A percentile compares a stretch with the other conserved stretches of the same genome.
Conservation (phyloP, 2,329 filamentous ascomycete species). For the Penicillium sp. region DNA sequence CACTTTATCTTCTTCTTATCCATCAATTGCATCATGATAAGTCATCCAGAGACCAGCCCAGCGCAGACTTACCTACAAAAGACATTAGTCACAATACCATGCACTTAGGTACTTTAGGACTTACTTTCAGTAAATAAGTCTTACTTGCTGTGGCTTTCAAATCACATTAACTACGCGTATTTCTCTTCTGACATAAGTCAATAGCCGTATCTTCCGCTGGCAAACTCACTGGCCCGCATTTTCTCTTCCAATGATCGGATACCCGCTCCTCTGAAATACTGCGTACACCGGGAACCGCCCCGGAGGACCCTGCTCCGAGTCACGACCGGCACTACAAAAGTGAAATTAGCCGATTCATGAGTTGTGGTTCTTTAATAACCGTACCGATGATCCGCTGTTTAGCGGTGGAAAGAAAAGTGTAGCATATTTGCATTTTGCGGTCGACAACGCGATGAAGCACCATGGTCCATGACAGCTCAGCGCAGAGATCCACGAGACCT, state of each 20-base stretch:
- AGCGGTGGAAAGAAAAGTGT: neutral
- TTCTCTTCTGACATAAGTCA: neutral
- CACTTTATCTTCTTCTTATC: neutral
- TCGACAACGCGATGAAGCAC: no score
- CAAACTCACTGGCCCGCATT: conserved; percentile 1
- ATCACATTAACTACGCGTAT: no score
- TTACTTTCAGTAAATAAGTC: no score
- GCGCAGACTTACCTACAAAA: no score
- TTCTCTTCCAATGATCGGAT: conserved; percentile 4
- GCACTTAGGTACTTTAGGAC: no score
- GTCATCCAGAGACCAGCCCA: neutral
- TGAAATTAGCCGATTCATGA: conserved; percentile 6
- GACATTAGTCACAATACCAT: no score
- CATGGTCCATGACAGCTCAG: neutral
- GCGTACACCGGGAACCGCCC: conserved; percentile 11
- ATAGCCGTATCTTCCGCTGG: conserved; percentile 7
- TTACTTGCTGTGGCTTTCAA: neutral
- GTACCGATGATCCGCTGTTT: conserved; percentile 8
- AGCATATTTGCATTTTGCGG: neutral
- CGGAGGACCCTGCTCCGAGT: conserved; percentile 14
- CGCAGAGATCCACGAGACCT: neutral
- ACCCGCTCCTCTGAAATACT: conserved; percentile 4
- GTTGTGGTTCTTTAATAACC: conserved; percentile 3
- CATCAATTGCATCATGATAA: conserved; percentile 6
- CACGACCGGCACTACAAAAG: neutral